Evolutionary conservation across 2,329 filamentous ascomycete species (phyloP), one percentile per base, ranked within the genome.

Genomic region (Fusarium acutatum): DNA sequence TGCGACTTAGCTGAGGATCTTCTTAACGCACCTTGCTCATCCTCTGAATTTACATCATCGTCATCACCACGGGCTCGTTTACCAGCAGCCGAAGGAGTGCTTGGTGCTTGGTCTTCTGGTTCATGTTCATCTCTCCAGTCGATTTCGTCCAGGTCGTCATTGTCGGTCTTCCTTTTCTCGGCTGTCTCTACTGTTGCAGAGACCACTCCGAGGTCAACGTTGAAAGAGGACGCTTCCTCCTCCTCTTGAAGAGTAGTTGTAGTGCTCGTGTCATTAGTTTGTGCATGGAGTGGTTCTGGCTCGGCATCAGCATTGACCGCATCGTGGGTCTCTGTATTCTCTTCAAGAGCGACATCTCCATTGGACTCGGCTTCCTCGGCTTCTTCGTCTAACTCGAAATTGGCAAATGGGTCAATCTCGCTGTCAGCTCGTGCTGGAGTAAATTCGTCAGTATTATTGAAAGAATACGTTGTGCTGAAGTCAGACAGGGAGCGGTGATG

Each of bases 241-340:
- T 81, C 79, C 49, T 79, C 82, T 54, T 78, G 74, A 38, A 82
- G 69, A 10, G 81, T 82, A 34, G 79, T 76, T 22, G 80, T 81
- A 26, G 80, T 80, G 62, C 79, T 80, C 32, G 79, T 77, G 49
- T 75, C 66, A n/a, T 69, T 67, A 32, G 73, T 72, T 38, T 60
- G 69, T 17, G 73, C n/a, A 41, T 74, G 60, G 32, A 35, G 60
- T 49, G 26, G 35, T 26, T 71, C 69, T 22, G 47, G n/a, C 32
- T 77, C 64, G 50, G 52, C 64, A 47, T 49, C 53, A 18, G 68
- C 64, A 44, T 52, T 52, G 22, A 67, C 67, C 34, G 71, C 63
- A 38, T 75, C 75, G 35, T 75, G 69, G 22, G 69, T 60, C 28
- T 65, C 56, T 20, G 63, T 58, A 24, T 72, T 64, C n/a, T 68